Conservation (phyloP, 2,329 filamentous ascomycete species). For the Diaporthe vexans region DNA sequence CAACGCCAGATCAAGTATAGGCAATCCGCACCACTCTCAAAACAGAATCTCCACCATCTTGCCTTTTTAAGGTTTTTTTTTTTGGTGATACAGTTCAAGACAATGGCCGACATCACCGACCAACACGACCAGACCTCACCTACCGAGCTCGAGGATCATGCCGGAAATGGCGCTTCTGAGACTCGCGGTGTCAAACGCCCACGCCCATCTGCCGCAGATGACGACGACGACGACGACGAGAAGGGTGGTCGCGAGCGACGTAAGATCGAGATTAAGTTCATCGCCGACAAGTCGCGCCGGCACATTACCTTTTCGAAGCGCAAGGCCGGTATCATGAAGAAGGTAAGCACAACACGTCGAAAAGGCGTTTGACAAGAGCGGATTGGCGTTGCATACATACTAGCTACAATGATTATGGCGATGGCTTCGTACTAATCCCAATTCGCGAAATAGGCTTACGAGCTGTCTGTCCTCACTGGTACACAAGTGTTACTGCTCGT, state of each 20-base stretch:
- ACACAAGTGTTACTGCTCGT: slow-evolving; percentile 97
- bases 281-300: slow-evolving; percentile 98
- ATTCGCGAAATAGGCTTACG: slow-evolving; percentile 77
- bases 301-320: slow-evolving; percentile 99
- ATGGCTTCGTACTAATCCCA: slow-evolving; percentile 32
- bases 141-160: slow-evolving; percentile 77
- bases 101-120: slow-evolving; percentile 85
- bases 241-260: slow-evolving; percentile 97
- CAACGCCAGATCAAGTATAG: slow-evolving; percentile 76
- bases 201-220: slow-evolving; percentile 86
- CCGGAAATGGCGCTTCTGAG: slow-evolving; percentile 79
- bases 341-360: slow-evolving; percentile 69
- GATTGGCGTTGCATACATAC: neutral
- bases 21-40: slow-evolving; percentile 76
- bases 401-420: neutral
- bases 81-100: slow-evolving; percentile 61
- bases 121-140: slow-evolving; percentile 83
- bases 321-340: slow-evolving; percentile 99
- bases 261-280: slow-evolving; percentile 99
- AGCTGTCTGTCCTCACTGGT: slow-evolving; percentile 95
- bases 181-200: slow-evolving; percentile 90
- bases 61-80: slow-evolving; percentile 59
- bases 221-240: slow-evolving; percentile 97
- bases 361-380: neutral
- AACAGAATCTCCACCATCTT: slow-evolving; percentile 74